Conservation (phyloP, 108 stramenopile species). For the Cyclostephanos invisitatus region DNA sequence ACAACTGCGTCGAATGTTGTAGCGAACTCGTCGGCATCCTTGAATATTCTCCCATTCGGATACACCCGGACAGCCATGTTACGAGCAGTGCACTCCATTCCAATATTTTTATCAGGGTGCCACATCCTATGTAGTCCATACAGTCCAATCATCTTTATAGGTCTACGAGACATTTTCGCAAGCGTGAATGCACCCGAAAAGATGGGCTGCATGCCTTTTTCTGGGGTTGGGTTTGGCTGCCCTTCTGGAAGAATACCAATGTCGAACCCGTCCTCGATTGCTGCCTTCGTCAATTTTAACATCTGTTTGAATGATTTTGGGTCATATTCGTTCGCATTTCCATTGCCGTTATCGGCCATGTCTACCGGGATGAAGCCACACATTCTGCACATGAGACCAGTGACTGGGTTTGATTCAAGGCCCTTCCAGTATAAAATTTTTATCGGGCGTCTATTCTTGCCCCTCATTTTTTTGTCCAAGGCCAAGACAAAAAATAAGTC, state of each 20-base stretch:
- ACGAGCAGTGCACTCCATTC: constrained; percentile 64
- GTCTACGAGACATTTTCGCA: constrained; percentile 73
- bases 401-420: constrained; percentile 80
- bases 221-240: constrained; percentile 84
- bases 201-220: constrained; percentile 67
- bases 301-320: constrained; percentile 69
- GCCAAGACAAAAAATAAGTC: constrained; percentile 87
- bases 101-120: constrained; percentile 75
- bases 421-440: constrained; percentile 90
- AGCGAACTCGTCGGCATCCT: constrained; percentile 66
- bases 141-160: constrained; percentile 80
- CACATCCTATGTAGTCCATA: constrained; percentile 79
- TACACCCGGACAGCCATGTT: constrained; percentile 71
- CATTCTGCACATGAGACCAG: constrained; percentile 68
- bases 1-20: constrained; percentile 73
- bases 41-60: constrained; percentile 50
- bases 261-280: constrained; percentile 86
- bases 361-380: constrained; percentile 88
- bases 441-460: constrained; percentile 75
- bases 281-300: constrained; percentile 68
- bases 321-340: constrained; percentile 82
- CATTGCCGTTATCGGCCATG: constrained; percentile 84
- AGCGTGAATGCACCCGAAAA: constrained; percentile 86
- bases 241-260: constrained; percentile 88
- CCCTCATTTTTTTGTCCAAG: constrained; percentile 65